phyloP scores from a whole-genome alignment of 2,329 filamentous ascomycete species.

The Pseudofabraea citricarpa region DNA sequence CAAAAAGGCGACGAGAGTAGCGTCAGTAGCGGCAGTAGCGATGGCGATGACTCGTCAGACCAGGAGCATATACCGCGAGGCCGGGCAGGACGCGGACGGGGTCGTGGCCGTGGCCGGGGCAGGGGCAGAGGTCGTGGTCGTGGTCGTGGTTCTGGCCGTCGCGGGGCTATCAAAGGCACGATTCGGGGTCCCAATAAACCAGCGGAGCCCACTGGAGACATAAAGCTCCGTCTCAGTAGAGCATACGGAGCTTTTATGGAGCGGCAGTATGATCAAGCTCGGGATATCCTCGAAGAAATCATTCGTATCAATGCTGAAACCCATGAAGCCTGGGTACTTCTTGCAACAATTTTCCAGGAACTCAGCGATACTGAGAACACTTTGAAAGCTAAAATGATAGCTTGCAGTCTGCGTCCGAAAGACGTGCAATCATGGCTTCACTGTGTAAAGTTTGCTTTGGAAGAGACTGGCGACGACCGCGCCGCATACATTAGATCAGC shows the following conservation, averaged over 20 bases:
- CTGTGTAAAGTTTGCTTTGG: slow-evolving; percentile 52
- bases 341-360: slow-evolving; percentile 58
- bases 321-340: slow-evolving; percentile 58
- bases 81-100: too few relatives aligned
- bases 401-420: slow-evolving; percentile 58
- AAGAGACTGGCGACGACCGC: slow-evolving; percentile 41
- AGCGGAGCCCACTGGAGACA: slow-evolving; percentile 65
- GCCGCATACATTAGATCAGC: slow-evolving; percentile 47
- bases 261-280: slow-evolving; percentile 54
- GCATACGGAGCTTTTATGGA: slow-evolving; percentile 66
- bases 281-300: slow-evolving; percentile 55
- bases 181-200: slow-evolving; percentile 44
- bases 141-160: slow-evolving; percentile 6
- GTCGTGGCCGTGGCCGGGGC: slow-evolving; percentile 3
- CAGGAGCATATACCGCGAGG: slow-evolving; percentile 1
- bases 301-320: slow-evolving; percentile 66
- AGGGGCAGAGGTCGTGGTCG: too few relatives aligned
- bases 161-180: slow-evolving; percentile 3
- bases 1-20: slow-evolving; percentile 7
- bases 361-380: slow-evolving; percentile 52
- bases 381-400: slow-evolving; percentile 55
- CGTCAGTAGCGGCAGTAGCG: not conserved
- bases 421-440: slow-evolving; percentile 53
- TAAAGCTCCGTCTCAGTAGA: slow-evolving; percentile 60
- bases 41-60: not conserved